These are phyloP conservation scores for Filosporella fistucella DNA, from an alignment of 495 filamentous ascomycete species.

Conservation along the genomic window DNA sequence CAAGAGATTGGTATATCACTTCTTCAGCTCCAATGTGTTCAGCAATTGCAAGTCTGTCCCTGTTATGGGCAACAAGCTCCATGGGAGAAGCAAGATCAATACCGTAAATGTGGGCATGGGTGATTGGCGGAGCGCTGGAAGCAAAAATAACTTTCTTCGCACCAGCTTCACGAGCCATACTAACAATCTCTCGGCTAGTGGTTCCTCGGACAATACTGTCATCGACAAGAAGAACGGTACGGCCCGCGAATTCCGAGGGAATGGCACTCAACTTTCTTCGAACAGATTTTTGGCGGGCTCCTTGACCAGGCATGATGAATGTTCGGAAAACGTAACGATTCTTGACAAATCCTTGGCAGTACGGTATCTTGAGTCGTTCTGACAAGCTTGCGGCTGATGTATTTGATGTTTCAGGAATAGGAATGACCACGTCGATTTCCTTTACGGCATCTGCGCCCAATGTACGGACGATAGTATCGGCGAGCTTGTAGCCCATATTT, in stretches of 20 bases:
- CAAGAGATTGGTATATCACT: conserved; percentile 86
- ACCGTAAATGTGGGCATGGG: conserved; percentile 65
- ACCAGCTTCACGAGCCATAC: conserved; percentile 87
- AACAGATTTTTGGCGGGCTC: conserved; percentile 74
- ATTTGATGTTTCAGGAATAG: conserved; percentile 83
- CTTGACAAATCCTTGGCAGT: conserved; percentile 85
- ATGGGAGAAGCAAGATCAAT: conserved; percentile 81
- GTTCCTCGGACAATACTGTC: conserved; percentile 94
- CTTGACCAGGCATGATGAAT: conserved; percentile 92
- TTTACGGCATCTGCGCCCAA: conserved; percentile 72
- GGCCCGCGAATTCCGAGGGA: conserved; percentile 78
- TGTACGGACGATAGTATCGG: conserved; percentile 67
- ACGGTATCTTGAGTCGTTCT: conserved; percentile 71
- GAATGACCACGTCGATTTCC: conserved; percentile 88
- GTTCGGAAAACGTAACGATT: conserved; percentile 96
- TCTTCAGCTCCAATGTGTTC: conserved; percentile 84
- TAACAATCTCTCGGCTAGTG: conserved; percentile 86
- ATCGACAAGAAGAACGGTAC: conserved; percentile 83
- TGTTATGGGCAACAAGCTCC: conserved; percentile 82
- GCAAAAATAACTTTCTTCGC: conserved; percentile 90
- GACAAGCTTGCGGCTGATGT: conserved; percentile 81
- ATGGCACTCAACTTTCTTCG: conserved; percentile 79
- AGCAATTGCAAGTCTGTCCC: conserved; percentile 63
- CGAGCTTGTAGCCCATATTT: conserved; percentile 88
- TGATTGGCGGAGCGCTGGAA: conserved; percentile 83